These are phyloP conservation scores for Platanthera zijinensis DNA, from an alignment of 106 monocot species.

Conservation along the genomic window DNA sequence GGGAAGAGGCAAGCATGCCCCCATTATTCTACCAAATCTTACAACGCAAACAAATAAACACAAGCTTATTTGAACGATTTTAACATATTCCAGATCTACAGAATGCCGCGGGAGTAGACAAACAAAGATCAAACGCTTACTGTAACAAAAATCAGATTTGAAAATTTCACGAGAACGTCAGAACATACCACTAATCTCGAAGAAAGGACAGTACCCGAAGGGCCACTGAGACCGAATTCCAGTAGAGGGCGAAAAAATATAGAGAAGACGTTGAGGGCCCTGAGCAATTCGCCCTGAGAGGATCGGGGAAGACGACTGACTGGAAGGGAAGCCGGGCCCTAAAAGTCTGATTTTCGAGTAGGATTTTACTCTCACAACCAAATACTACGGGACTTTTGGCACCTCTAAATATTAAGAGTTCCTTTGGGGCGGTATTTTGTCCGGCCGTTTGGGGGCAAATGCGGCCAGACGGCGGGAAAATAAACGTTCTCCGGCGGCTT, in stretches of 20 bases:
- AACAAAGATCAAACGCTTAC: background rate
- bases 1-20: no score
- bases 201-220: background rate
- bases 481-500: no score
- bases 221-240: background rate
- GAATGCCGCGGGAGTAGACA: background rate
- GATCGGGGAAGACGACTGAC: background rate
- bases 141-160: background rate
- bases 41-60: no score
- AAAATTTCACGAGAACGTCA: background rate
- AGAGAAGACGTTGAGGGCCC: background rate
- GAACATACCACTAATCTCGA: background rate
- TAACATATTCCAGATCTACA: background rate
- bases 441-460: no score
- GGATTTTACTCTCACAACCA: no score
- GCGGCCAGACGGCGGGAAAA: no score
- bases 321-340: background rate
- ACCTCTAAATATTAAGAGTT: no score
- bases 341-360: background rate
- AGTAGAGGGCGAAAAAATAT: background rate
- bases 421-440: no score
- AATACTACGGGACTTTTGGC: no score
- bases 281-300: background rate
- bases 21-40: no score
- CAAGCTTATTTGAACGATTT: background rate